Evolutionary conservation across 2,329 filamentous ascomycete species (phyloP), one percentile per base, ranked within the genome.

Genomic region (Pseudocercospora fijiensis): DNA sequence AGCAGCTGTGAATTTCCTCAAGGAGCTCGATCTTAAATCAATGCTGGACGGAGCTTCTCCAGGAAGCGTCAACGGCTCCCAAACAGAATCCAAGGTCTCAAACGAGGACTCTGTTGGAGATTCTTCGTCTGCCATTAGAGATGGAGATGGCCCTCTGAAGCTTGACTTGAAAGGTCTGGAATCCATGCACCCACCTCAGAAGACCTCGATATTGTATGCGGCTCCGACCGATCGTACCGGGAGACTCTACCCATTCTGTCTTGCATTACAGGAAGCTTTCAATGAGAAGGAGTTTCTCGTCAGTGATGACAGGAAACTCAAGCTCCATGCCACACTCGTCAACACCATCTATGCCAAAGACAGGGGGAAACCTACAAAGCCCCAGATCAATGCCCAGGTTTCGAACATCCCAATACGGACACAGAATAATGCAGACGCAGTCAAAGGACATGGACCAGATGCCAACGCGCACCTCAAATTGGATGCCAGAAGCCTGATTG

Each of bases 271-370:
- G 65, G 72, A 77, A 0, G 67, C 70, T 1, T 92, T 93, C 69
- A 78, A 77, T 18, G 78, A 84, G 1, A 79, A 79, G 0, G 86
- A 82, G 1, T 76, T 90, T 9, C 78, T 92, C 72, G 73, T 81
- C 0, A 78, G 80, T 0, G 88, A 90, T 26, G 77, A 79, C 11
- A 80, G 91, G 60, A 84, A 86, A 6, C 76, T 97, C 66, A 83
- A 90, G 20, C 78, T 97, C 58, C 94, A 97, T 74, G 92, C 91
- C 18, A 97, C 94, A 0, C 79, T 97, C 3, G 78, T 95, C 57
- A 96, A 97, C 76, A 96, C 92, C 0, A 85, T 92, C 13, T 96
- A 96, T 74, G 86, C 87, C 49, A 85, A 83, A 72, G 76, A 76
- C 4, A 74, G 70, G 57, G 72, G 64, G 37, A 64, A 68, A 56